Evolutionary conservation across 805 yeast species (phyloP).

Genomic region (Pichia sporocuriosa): DNA sequence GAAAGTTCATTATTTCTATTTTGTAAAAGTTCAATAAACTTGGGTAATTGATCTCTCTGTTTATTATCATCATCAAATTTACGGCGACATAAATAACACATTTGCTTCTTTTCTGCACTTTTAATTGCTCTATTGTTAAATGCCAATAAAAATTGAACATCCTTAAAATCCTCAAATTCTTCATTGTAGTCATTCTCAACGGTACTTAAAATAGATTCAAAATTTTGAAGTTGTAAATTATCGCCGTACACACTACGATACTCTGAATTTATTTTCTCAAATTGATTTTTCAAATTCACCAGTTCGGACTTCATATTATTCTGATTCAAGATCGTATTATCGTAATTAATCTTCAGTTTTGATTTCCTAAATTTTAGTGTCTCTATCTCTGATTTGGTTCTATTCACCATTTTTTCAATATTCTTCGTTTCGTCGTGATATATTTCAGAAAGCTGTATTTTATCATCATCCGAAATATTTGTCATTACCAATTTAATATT

Average conservation of each 20-base stretch:
- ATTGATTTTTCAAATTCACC: not conserved
- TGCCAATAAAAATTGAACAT: slow-evolving; percentile 59
- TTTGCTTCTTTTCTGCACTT: slow-evolving; percentile 47
- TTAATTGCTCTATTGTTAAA: slow-evolving; percentile 67
- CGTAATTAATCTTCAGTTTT: slow-evolving; percentile 6
- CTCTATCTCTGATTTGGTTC: slow-evolving; percentile 12
- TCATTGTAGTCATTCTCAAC: slow-evolving; percentile 56
- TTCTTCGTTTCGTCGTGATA: slow-evolving; percentile 3
- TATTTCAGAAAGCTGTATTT: slow-evolving; percentile 7
- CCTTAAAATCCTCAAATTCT: slow-evolving; percentile 59
- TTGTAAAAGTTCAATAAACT: slow-evolving; percentile 21
- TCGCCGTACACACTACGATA: slow-evolving; percentile 30
- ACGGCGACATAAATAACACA: slow-evolving; percentile 70
- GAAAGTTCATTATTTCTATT: slow-evolving; percentile 20
- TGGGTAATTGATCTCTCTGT: slow-evolving; percentile 10
- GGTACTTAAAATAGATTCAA: slow-evolving; percentile 40
- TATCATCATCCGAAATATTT: slow-evolving; percentile 5
- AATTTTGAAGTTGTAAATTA: slow-evolving; percentile 37
- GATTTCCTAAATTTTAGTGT: slow-evolving; percentile 9
- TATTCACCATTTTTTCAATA: slow-evolving; percentile 10
- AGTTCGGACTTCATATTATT: slow-evolving; percentile 1
- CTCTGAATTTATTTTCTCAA: slow-evolving; percentile 1
- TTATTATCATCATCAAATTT: slow-evolving; percentile 40
- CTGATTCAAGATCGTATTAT: not conserved
- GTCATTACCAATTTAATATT: slow-evolving; percentile 8